These are phyloP conservation scores for Coemansia sp. DNA, from an alignment of 192 early-diverging fungal species.

Conservation along the genomic window DNA sequence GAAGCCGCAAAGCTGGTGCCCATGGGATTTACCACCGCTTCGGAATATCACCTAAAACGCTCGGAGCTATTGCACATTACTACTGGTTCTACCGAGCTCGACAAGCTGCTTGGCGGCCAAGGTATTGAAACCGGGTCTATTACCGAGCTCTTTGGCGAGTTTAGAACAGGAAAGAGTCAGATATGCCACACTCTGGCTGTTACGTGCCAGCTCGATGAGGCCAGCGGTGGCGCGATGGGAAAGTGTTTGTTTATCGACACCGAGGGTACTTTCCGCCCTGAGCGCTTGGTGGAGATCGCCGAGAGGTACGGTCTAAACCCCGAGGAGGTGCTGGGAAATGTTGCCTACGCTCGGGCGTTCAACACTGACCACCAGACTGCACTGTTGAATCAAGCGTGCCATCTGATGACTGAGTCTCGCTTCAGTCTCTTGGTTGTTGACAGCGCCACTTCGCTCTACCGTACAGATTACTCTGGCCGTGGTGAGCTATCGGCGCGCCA, in stretches of 20 bases:
- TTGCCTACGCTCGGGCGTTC: constrained; percentile 92
- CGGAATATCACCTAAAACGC: constrained; percentile 84
- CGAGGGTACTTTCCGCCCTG: constrained; percentile 95
- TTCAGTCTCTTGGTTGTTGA: constrained; percentile 91
- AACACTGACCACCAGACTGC: constrained; percentile 95
- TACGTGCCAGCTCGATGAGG: constrained; percentile 89
- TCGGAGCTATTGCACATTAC: constrained; percentile 81
- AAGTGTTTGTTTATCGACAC: constrained; percentile 97
- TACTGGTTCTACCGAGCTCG: constrained; percentile 90
- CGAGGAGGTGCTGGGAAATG: constrained; percentile 90
- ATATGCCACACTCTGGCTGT: constrained; percentile 95
- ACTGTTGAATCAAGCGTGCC: constrained; percentile 81
- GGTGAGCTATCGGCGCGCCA: constrained; percentile 95
- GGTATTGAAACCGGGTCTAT: constrained; percentile 97
- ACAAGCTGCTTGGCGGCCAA: constrained; percentile 86
- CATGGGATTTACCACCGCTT: constrained; percentile 94
- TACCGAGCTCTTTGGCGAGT: constrained; percentile 98
- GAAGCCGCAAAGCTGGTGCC: constrained; percentile 94
- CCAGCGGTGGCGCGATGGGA: constrained; percentile 92
- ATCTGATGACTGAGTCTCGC: constrained; percentile 87
- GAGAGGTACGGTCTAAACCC: constrained; percentile 83
- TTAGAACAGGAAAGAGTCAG: constrained; percentile 97
- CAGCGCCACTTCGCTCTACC: constrained; percentile 89
- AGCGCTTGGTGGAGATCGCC: constrained; percentile 81
- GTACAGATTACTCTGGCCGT: constrained; percentile 96